A percentile compares a stretch with the other conserved stretches of the same genome.
These are phyloP conservation scores for Eucalyptus tenuipes DNA, from an alignment of 345 rosid species.

Conservation along the genomic window DNA sequence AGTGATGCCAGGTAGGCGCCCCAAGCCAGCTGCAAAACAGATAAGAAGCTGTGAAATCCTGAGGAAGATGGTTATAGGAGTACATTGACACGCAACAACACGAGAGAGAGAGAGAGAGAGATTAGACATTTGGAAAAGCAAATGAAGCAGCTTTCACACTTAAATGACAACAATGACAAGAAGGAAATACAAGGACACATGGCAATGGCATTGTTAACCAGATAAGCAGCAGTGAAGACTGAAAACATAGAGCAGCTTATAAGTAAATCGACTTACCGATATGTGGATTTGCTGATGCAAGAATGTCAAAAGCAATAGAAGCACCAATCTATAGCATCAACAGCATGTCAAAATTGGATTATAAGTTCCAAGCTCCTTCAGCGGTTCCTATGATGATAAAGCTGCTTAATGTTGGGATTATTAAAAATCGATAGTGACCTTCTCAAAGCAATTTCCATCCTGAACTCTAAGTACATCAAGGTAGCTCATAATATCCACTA, in stretches of 20 bases:
- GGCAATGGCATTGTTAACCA: background rate
- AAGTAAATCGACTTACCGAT: slow-evolving; percentile 49
- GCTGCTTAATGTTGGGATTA: background rate
- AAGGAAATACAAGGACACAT: background rate
- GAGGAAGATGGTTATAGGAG: background rate
- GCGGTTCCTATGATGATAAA: background rate
- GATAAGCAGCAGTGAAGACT: background rate
- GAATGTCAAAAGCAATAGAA: slow-evolving; percentile 96
- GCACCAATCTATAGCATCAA: slow-evolving; percentile 58
- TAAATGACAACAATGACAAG: background rate
- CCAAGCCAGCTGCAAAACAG: slow-evolving; percentile 66
- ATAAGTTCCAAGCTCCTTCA: background rate
- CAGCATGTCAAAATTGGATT: background rate
- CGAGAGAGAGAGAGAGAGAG: no score
- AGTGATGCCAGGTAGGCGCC: slow-evolving; percentile 97
- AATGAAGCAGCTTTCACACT: background rate
- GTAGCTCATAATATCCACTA: background rate
- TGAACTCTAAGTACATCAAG: background rate
- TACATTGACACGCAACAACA: background rate
- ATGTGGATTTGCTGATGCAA: slow-evolving; percentile 96
- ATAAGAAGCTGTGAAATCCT: background rate
- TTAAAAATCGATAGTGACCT: background rate
- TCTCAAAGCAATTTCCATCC: background rate
- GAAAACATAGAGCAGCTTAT: background rate
- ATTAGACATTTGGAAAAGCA: background rate